A percentile compares a stretch with the other conserved stretches of the same genome.
Conservation (phyloP, 352 stramenopile species). For the Globisporangium echinulatum region DNA sequence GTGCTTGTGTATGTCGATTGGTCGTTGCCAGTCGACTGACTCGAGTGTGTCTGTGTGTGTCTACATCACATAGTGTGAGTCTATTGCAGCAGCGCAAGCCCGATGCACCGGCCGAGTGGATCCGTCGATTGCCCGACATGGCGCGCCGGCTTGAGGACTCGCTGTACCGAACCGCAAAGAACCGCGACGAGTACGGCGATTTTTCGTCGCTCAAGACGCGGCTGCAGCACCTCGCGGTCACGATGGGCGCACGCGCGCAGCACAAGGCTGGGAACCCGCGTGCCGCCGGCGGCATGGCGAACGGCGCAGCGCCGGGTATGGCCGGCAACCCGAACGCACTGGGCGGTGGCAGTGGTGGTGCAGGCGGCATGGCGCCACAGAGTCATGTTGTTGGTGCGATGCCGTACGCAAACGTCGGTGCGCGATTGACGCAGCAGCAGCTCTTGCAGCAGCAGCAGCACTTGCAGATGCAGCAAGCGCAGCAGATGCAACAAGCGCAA, state of each 20-base stretch:
- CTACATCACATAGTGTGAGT: constrained; percentile 65
- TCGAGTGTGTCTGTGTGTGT: constrained; percentile 2
- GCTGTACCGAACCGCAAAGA: constrained; percentile 91
- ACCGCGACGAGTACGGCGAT: constrained; percentile 95
- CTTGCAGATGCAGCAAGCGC: constrained; percentile 55
- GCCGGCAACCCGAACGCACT: constrained; percentile 35
- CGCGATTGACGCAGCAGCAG: constrained; percentile 79
- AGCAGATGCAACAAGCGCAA: constrained; percentile 28
- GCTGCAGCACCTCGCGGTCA: constrained; percentile 94
- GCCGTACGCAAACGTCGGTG: constrained; percentile 47
- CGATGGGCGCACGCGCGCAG: constrained; percentile 77
- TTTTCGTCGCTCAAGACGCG: constrained; percentile 94
- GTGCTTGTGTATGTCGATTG: not conserved
- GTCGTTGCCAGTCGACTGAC: not conserved
- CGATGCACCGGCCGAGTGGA: constrained; percentile 95
- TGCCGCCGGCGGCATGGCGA: constrained; percentile 22
- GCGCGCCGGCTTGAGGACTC: constrained; percentile 96
- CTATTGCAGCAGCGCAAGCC: constrained; percentile 95
- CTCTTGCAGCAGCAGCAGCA: constrained; percentile 74
- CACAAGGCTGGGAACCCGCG: constrained; percentile 67
- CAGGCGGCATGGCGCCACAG: constrained; percentile 51
- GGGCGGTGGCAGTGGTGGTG: constrained; percentile 2
- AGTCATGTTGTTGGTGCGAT: constrained; percentile 62
- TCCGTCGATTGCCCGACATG: constrained; percentile 97
- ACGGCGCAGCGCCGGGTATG: constrained; percentile 34